Base-by-base conservation (phyloP, 495 filamentous ascomycete genomes). In the Cercophora samala region DNA sequence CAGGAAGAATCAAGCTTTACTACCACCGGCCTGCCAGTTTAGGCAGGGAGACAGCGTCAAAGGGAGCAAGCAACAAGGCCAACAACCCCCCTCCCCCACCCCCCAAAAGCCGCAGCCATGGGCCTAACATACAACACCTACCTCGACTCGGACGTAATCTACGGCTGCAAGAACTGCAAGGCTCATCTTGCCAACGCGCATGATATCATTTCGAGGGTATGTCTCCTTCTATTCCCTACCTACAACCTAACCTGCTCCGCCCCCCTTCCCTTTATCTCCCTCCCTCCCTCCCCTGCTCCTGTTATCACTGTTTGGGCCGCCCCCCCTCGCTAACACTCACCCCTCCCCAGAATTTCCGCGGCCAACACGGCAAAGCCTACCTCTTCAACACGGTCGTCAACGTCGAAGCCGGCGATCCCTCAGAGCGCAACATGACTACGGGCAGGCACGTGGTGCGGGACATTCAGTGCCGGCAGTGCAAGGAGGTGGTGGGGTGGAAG, bases 351-450 rank as follows among this genome's bases (percentile, higher is more conserved):
- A 97, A 94, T 78, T 99, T 99, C 86, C 93, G 95, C 66, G 95
- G 95, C 75, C 94, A 97, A 76, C 96, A 98, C 73, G 95, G 95
- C 70, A 99, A 99, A 82, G 95, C 95, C 58, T 99, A 91, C 80
- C 91, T 99, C 69, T 99, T 99, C 87, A 89, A 92, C 78, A 87
- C 72, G 63, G 95, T 98, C 60, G 95, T 99, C 74, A 99, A 99
- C 79, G 84, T 96, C 76, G 89, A 85, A 62, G 81, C 87, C 62
- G 88, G 87, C 69, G 91, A 96, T 54, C 87, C 94, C 15, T 86
- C 85, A 64, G 96, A 99, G 80, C 93, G 95, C 69, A 96, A 89
- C 84, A 99, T 99, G 95, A 99, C 96, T n/a, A 99, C 95, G 2
- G 95, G 95, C 58, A 84, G 90, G 46, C 95, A 99, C 76, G 83